Base-by-base conservation (phyloP, 345 rosid species). In the Populus deltoides region DNA sequence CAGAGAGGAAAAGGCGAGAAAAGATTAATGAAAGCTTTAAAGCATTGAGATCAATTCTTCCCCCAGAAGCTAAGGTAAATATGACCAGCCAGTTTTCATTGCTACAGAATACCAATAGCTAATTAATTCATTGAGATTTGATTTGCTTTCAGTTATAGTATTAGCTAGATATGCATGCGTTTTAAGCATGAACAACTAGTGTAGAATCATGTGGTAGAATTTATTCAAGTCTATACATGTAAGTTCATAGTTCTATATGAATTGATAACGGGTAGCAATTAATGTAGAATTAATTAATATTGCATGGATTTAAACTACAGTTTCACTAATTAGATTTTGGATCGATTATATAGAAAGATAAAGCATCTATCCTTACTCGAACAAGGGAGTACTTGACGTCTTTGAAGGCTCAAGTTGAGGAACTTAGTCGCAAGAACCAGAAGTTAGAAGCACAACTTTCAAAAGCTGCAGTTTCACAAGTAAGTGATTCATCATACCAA, bases 1-100 rank as follows among this genome's bases (percentile, higher is more conserved):
- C 97, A 1, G 99, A 95, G 85, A 80, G 99, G 61, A 92, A 82
- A 82, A 86, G 99, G 75, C 90, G 99, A 0, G 99, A 95, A 79
- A 95, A 95, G 81, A 90, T 93, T 78, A 95, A 95, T 55, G 95
- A 95, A 62, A 92, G 91, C 80, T 93, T 95, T 62, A 82, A 76
- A 63, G 91, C 93, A 25, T 80, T 95, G 55, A 84, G 90, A 72
- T 85, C 92, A 35, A 86, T 95, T 25, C 98, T 95, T 79, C 98
- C 99, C 61, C 89, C 89, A 0, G 93, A 90, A 70, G 76, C 99
- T 53, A 95, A 95, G 94, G 98, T 90, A 83, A 31, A 24, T 29
- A 12, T 24, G 7, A 17, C 29, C 51, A 3, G 51, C 51, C 51
- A 13, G 51, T 13, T 47, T 47, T 1, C 17, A 47, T 47, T 47